Percentiles rank a stretch among this genome's conserved stretches.
These are phyloP conservation scores for Cocos nucifera DNA, from an alignment of 176 grass and related monocot genomes.

Conservation along the genomic window DNA sequence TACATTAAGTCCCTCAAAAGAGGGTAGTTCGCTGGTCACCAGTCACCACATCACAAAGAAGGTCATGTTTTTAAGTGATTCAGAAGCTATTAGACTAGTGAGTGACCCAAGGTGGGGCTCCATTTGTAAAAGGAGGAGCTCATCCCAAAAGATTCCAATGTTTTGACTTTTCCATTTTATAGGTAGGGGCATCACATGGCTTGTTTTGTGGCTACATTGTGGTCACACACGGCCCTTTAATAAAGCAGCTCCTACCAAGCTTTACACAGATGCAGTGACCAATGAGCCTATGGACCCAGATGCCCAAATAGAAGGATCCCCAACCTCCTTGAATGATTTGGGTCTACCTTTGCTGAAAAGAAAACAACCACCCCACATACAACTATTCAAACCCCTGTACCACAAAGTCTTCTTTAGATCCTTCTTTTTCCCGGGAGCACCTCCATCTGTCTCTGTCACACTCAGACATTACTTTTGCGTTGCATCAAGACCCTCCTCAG, in stretches of 20 bases:
- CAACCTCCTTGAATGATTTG: slow-evolving; percentile 38
- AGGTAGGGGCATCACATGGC: slow-evolving; percentile 37
- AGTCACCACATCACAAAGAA: too few relatives aligned
- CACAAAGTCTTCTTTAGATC: not conserved
- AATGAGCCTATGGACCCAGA: slow-evolving; percentile 6
- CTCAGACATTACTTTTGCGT: not conserved
- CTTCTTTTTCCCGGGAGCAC: not conserved
- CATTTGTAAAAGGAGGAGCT: not conserved
- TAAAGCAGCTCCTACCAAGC: slow-evolving; percentile 13
- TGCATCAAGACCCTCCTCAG: slow-evolving; percentile 36
- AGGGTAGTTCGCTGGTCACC: too few relatives aligned
- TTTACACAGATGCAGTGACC: slow-evolving; percentile 9
- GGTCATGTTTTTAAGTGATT: not conserved
- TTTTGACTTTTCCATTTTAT: slow-evolving; percentile 24
- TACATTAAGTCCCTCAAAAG: too few relatives aligned
- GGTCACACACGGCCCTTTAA: slow-evolving; percentile 28
- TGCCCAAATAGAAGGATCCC: slow-evolving; percentile 28
- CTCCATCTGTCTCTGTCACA: not conserved
- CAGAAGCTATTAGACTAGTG: not conserved
- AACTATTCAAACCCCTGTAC: slow-evolving; percentile 9
- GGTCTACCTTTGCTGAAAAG: slow-evolving; percentile 26
- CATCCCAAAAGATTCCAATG: slow-evolving; percentile 8
- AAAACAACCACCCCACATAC: slow-evolving; percentile 28
- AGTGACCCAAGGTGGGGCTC: not conserved
- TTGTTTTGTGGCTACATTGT: slow-evolving; percentile 17